Conservation (phyloP, 805 yeast genomes). For the Candida boleticola region DNA sequence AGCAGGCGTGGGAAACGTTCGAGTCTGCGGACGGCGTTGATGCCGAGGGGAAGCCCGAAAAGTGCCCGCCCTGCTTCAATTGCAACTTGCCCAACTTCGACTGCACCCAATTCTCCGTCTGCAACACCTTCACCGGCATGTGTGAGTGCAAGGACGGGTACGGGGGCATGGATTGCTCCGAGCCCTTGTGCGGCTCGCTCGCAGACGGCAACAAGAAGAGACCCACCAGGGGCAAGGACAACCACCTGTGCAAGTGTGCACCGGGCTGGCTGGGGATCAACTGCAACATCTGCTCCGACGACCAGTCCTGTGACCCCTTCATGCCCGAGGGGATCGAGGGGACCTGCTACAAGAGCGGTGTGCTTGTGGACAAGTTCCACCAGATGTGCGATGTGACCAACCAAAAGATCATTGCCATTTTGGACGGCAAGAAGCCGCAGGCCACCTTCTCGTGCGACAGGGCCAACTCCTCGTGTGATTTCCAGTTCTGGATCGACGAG, state of each 20-base stretch:
- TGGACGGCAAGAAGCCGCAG: conserved; percentile 82
- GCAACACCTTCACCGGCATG: conserved; percentile 83
- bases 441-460: conserved; percentile 88
- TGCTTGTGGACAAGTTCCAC: conserved; percentile 73
- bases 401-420: conserved; percentile 74
- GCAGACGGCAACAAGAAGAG: conserved; percentile 59
- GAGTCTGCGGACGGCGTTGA: conserved; percentile 8
- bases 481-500: conserved; percentile 95
- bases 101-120: conserved; percentile 86
- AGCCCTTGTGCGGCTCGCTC: conserved; percentile 83
- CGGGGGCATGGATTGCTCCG: conserved; percentile 90
- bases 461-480: conserved; percentile 65
- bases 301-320: conserved; percentile 76
- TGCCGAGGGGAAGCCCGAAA: conserved; percentile 20
- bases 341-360: conserved; percentile 85
- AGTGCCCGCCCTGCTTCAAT: conserved; percentile 91
- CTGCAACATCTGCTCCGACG: conserved; percentile 79
- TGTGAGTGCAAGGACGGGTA: conserved; percentile 93
- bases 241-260: conserved; percentile 62
- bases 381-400: conserved; percentile 96
- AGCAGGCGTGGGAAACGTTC: neutral
- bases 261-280: conserved; percentile 94
- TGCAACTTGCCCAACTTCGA: conserved; percentile 89
- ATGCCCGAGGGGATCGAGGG: conserved; percentile 86
- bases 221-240: conserved; percentile 56